Percentiles rank a stretch among this genome's conserved stretches.
Conservation (phyloP, 306 rosid species). For the Crataegus laevigata region DNA sequence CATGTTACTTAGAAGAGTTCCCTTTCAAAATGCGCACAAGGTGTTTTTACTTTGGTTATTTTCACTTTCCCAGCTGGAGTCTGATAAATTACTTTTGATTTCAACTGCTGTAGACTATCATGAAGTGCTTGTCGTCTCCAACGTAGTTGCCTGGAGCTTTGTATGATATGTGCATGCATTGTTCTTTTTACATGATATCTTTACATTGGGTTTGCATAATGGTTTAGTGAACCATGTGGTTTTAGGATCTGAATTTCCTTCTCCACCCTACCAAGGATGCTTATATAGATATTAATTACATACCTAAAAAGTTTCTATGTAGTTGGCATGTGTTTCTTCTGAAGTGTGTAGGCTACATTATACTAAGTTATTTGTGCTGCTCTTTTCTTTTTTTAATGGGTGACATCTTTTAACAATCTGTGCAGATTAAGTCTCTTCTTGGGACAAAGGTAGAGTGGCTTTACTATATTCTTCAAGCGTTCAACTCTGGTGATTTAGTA, state of each 20-base stretch:
- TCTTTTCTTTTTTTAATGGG: not conserved
- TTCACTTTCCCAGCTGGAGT: not conserved
- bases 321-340: not conserved
- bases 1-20: not conserved
- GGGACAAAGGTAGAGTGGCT: conserved; percentile 99
- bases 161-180: not conserved
- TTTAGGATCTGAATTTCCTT: not conserved
- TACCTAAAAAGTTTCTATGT: not conserved
- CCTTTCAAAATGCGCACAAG: not conserved
- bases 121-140: not conserved
- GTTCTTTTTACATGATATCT: not conserved
- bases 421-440: conserved; percentile 75
- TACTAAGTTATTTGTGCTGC: not conserved
- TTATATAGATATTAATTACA: not conserved
- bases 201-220: not conserved
- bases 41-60: not conserved
- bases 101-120: not conserved
- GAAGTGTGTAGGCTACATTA: not conserved
- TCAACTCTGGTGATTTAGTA: conserved; percentile 85
- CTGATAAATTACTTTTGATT: not conserved
- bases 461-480: conserved; percentile 90
- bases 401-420: conserved; percentile 4
- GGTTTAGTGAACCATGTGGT: not conserved
- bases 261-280: not conserved
- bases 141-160: not conserved